A percentile compares a stretch with the other conserved stretches of the same genome.
phyloP scores from a whole-genome alignment of 129 eudicot species.

The Escallonia rubra region DNA sequence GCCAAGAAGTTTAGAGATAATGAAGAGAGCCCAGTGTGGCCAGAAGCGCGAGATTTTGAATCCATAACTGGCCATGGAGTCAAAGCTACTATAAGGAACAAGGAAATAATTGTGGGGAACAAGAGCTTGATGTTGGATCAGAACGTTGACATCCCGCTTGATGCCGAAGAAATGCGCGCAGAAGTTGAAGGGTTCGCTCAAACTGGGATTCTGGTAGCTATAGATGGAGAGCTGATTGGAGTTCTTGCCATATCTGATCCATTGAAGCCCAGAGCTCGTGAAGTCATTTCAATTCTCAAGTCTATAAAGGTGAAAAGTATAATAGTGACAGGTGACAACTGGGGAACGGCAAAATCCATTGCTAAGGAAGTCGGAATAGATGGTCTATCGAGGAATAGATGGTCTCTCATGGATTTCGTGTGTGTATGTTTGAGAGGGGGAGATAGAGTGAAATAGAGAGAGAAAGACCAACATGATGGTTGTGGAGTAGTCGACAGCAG shows the following conservation, averaged over 20 bases:
- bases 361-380: constrained; percentile 71
- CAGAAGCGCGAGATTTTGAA: constrained; percentile 67
- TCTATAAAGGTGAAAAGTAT: constrained; percentile 63
- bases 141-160: constrained; percentile 39
- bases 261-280: constrained; percentile 71
- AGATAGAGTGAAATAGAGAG: too few relatives aligned
- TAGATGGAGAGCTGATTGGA: constrained; percentile 50
- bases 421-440: too few relatives aligned
- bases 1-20: constrained; percentile 75
- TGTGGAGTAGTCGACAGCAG: too few relatives aligned
- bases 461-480: too few relatives aligned
- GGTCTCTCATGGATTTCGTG: too few relatives aligned
- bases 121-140: constrained; percentile 54
- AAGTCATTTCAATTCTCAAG: constrained; percentile 63
- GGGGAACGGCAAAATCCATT: constrained; percentile 84
- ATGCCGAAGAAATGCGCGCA: constrained; percentile 53
- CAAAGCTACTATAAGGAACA: constrained; percentile 54
- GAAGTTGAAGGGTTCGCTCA: constrained; percentile 70
- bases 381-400: too few relatives aligned
- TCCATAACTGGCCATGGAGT: constrained; percentile 96
- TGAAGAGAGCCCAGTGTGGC: constrained; percentile 65
- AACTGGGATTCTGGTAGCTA: constrained; percentile 74
- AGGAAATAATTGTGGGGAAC: constrained; percentile 64
- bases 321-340: constrained; percentile 75
- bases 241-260: constrained; percentile 75